Percentiles rank a stretch among this genome's conserved stretches.
phyloP scores from a whole-genome alignment of 106 monocot species.

The Phalaenopsis equestris region DNA sequence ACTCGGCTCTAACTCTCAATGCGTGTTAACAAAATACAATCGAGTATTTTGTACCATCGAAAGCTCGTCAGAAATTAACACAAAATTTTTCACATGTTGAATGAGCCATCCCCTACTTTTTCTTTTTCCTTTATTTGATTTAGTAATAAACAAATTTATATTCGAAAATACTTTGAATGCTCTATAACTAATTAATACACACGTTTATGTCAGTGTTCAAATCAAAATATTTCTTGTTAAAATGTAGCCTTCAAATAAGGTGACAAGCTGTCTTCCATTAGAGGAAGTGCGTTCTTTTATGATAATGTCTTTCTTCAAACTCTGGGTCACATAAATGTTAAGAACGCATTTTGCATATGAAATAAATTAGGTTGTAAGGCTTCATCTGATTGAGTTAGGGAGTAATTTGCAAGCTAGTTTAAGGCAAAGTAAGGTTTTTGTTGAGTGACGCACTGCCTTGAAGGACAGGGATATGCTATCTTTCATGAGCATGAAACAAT shows the following conservation, averaged over 20 bases:
- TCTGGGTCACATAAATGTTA: not conserved
- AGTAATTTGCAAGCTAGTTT: not conserved
- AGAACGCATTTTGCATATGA: not conserved
- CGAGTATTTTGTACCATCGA: too few species aligned
- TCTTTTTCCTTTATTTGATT: too few species aligned
- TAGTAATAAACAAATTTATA: too few species aligned
- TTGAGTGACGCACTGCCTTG: slow-evolving; percentile 15
- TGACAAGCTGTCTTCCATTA: not conserved
- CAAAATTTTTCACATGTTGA: too few species aligned
- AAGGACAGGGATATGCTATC: slow-evolving; percentile 31
- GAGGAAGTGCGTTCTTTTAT: too few species aligned
- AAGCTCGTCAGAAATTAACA: too few species aligned
- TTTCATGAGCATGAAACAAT: not conserved
- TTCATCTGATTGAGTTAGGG: not conserved
- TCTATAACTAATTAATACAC: too few species aligned
- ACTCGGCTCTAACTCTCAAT: too few species aligned
- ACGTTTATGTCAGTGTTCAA: not conserved
- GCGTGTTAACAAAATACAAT: too few species aligned
- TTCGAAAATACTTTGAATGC: too few species aligned
- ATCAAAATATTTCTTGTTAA: not conserved
- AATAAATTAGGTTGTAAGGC: not conserved
- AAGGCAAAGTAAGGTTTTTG: not conserved
- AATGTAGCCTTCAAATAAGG: not conserved
- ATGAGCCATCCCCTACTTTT: too few species aligned
- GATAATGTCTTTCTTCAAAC: not conserved